Evolutionary conservation across 768 basidiomycete species (phyloP).

Genomic region (Panaeolus cyanescens): DNA sequence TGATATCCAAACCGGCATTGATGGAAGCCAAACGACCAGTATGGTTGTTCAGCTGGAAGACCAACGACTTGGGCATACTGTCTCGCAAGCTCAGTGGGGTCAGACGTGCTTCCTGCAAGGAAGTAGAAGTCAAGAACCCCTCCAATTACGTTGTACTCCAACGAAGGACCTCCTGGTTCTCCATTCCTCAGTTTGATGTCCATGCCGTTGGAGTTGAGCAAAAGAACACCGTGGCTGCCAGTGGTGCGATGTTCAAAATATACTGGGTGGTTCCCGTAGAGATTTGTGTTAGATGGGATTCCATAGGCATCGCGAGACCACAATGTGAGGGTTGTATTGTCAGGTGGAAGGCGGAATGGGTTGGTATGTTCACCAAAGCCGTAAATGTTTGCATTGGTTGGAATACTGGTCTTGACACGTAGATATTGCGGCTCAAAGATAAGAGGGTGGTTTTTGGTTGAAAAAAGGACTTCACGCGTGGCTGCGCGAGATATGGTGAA

Average conservation of each 20-base stretch:
- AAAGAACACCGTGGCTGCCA: slow-evolving; percentile 70
- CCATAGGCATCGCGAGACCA: slow-evolving; percentile 72
- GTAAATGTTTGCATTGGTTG: slow-evolving; percentile 67
- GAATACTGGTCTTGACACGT: slow-evolving; percentile 65
- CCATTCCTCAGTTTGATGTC: slow-evolving; percentile 65
- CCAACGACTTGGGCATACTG: slow-evolving; percentile 75
- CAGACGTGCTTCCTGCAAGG: slow-evolving; percentile 61
- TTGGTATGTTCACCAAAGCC: slow-evolving; percentile 79
- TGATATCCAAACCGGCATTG: slow-evolving; percentile 74
- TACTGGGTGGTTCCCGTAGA: slow-evolving; percentile 76
- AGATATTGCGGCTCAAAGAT: slow-evolving; percentile 81
- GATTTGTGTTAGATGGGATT: slow-evolving; percentile 56
- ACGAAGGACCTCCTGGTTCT: slow-evolving; percentile 33
- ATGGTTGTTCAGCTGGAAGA: slow-evolving; percentile 69
- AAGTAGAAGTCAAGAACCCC: slow-evolving; percentile 82
- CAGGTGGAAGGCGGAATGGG: slow-evolving; percentile 55
- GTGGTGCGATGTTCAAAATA: slow-evolving; percentile 71
- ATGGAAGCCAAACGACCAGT: slow-evolving; percentile 75
- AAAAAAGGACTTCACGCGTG: slow-evolving; percentile 59
- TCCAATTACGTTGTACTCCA: slow-evolving; percentile 80
- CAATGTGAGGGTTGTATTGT: slow-evolving; percentile 50
- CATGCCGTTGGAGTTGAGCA: slow-evolving; percentile 76
- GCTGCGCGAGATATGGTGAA: slow-evolving; percentile 55
- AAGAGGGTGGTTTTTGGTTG: slow-evolving; percentile 58
- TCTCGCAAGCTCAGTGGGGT: slow-evolving; percentile 57